Base-by-base conservation (phyloP, 108 stramenopile species). In the Parietichytrium sp. region DNA sequence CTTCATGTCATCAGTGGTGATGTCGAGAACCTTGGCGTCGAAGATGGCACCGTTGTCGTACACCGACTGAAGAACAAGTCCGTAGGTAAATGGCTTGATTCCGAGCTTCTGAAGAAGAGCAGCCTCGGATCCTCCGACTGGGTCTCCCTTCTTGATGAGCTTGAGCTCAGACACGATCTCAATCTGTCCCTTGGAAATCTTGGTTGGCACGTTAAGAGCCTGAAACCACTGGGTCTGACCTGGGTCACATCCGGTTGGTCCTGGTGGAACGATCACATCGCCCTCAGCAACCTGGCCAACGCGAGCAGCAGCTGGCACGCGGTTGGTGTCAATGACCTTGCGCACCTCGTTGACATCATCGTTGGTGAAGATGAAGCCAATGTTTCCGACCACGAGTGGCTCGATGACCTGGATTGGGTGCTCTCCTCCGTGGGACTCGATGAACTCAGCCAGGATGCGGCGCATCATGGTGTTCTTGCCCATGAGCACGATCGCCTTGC, bases 141-240 rank as follows among this genome's bases (percentile, higher is more conserved):
- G 93, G n/a, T 96, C 96, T 49, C 97, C 98, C 47, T 84, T 88
- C 45, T 86, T 81, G 79, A 98, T 94, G 78, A 98, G 92, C 54
- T 94, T 86, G 25, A 96, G 94, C 83, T 94, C 93, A 85, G 92
- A 93, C 54, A 94, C 94, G 89, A 99, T 99, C 91, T 99, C 98
- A 89, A 99, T 99, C 86, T 90, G 90, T 53, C 89, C 90, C 50
- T 85, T 84, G 51, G 88, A 81, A 79, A 90, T 99, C 93, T 99
- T 99, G 89, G 98, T 99, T 78, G 96, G 92, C 85, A 99, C 97
- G 85, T 98, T 95, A 53, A 98, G 90, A 82, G 96, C 96, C 83
- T 99, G 98, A 96, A 99, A 99, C 86, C 98, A 99, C 33, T 95
- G 93, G 61, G 98, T 99, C 88, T 99, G 97, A 83, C 97, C 98